These are phyloP conservation scores for Parachaetomium inaequale DNA, from an alignment of 495 filamentous ascomycete species.

Conservation along the genomic window DNA sequence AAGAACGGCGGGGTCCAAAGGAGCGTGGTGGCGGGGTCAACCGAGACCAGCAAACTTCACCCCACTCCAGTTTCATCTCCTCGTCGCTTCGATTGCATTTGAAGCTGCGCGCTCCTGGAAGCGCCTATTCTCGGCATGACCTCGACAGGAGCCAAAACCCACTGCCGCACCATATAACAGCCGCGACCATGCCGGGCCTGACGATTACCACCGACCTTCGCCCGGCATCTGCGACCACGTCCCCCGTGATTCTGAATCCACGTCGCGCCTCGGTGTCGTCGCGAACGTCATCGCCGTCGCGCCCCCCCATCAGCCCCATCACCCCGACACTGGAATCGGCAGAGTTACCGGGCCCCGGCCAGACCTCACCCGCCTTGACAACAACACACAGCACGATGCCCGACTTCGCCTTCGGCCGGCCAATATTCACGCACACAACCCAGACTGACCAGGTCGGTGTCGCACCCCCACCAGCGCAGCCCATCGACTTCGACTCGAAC, in stretches of 20 bases:
- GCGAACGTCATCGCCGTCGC: slow-evolving; percentile 24
- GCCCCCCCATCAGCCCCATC: slow-evolving; percentile 45
- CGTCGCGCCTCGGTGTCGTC: not conserved
- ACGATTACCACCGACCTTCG: slow-evolving; percentile 23
- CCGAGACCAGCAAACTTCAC: no score
- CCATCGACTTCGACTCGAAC: slow-evolving; percentile 73
- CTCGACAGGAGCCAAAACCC: not conserved
- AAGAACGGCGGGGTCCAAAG: not conserved
- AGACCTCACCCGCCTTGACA: not conserved
- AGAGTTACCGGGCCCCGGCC: slow-evolving; percentile 12
- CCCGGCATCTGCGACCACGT: slow-evolving; percentile 9
- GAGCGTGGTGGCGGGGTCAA: not conserved
- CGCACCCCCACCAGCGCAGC: slow-evolving; percentile 53
- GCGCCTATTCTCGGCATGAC: not conserved
- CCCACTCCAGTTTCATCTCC: not conserved
- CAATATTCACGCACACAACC: slow-evolving; percentile 40
- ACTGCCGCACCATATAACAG: not conserved
- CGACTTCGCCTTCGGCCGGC: slow-evolving; percentile 33
- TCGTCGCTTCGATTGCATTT: not conserved
- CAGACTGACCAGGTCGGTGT: slow-evolving; percentile 39
- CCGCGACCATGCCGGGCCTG: slow-evolving; percentile 29
- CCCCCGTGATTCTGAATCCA: not conserved
- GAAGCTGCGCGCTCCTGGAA: no score
- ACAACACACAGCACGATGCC: slow-evolving; percentile 15
- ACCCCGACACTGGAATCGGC: slow-evolving; percentile 38